These are phyloP conservation scores for Helicostylum pulchrum DNA, from an alignment of 192 early-diverging fungal genomes.

Conservation along the genomic window DNA sequence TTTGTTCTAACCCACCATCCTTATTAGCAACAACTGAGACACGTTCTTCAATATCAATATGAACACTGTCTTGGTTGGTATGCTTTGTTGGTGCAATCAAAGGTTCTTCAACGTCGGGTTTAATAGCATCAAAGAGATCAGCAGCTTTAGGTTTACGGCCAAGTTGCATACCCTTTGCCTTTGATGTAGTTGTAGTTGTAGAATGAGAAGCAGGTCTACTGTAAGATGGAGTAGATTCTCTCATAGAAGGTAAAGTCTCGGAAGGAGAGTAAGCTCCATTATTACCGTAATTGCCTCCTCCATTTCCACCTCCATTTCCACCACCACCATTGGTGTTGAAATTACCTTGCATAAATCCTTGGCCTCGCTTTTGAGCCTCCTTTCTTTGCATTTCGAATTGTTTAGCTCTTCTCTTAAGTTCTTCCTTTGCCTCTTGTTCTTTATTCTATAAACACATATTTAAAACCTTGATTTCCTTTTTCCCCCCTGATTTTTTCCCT, in stretches of 20 bases:
- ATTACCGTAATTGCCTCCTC: constrained; percentile 3
- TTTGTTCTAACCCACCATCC: constrained; percentile 86
- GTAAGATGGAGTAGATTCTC: constrained; percentile 26
- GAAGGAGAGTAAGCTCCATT: constrained; percentile 31
- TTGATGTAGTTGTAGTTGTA: constrained; percentile 41
- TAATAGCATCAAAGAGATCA: constrained; percentile 79
- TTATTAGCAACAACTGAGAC: constrained; percentile 79
- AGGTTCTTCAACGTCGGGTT: constrained; percentile 68
- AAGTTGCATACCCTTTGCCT: constrained; percentile 91
- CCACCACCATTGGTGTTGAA: constrained; percentile 14
- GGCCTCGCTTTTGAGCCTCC: constrained; percentile 63
- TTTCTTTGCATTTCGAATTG: constrained; percentile 87
- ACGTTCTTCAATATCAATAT: constrained; percentile 85
- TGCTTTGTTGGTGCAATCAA: constrained; percentile 12
- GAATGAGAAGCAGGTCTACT: constrained; percentile 24
- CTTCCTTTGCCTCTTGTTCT: constrained; percentile 96
- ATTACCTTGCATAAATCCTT: constrained; percentile 49
- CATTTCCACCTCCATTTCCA: not conserved
- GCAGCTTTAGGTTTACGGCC: constrained; percentile 83
- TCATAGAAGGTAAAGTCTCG: constrained; percentile 26
- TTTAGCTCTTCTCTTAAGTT: constrained; percentile 88
- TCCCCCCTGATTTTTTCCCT: not conserved
- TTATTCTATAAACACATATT: constrained; percentile 60
- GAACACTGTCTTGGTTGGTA: constrained; percentile 55
- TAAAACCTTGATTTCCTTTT: not conserved